phyloP scores from a whole-genome alignment of 176 grass and related monocot genomes.

The Hordeum vulgare region DNA sequence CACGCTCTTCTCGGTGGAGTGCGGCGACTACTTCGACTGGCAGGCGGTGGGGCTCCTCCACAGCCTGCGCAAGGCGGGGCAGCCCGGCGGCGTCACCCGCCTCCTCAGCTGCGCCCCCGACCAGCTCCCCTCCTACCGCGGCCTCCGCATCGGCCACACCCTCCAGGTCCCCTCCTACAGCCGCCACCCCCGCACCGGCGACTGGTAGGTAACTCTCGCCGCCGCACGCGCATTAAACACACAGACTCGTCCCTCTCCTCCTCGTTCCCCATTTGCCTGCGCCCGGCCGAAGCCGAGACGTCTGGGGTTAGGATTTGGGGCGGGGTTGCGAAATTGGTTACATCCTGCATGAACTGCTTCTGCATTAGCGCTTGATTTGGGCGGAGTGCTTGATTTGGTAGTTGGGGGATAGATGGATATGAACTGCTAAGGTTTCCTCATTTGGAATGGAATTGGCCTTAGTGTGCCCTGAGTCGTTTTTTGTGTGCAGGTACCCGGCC shows the following conservation, averaged over 20 bases:
- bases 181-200: conserved; percentile 81
- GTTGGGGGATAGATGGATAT: background rate
- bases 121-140: conserved; percentile 61
- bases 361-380: background rate
- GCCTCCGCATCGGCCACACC: conserved; percentile 72
- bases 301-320: background rate
- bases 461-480: background rate
- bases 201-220: conserved; percentile 72
- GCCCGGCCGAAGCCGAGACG: background rate
- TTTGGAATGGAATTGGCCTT: background rate
- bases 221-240: background rate
- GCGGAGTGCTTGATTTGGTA: background rate
- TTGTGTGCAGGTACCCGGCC: conserved; percentile 72
- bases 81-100: conserved; percentile 73
- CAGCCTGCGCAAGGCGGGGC: conserved; percentile 71
- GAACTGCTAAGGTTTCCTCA: background rate
- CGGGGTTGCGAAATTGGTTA: background rate
- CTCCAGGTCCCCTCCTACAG: conserved; percentile 83
- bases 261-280: background rate
- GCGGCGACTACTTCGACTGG: conserved; percentile 98
- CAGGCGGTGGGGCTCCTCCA: conserved; percentile 90
- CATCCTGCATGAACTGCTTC: background rate
- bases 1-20: conserved; percentile 96
- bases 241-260: background rate
- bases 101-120: conserved; percentile 77